Evolutionary conservation across 2,329 filamentous ascomycete species (phyloP), one percentile per base, ranked within the genome.

Genomic region (Pyrenochaeta sp.): DNA sequence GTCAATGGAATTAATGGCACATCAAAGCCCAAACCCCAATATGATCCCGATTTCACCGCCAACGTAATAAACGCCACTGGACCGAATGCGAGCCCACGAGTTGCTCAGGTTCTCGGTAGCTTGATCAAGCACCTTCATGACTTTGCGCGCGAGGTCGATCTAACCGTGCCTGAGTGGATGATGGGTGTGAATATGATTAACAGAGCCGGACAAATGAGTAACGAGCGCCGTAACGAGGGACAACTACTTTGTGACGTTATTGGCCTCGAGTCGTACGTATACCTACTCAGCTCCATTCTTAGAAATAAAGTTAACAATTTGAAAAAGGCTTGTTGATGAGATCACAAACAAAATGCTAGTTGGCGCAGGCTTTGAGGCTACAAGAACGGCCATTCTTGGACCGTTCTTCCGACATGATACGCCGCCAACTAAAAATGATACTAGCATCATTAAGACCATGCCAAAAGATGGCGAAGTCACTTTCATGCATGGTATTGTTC

Each of bases 111-210:
- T 3, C 7, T 44, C n/a, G 86, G 27, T 9, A 30, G 27, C 19
- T 78, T 90, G 10, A 85, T 90, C 36, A 81, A 81, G 4, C 88
- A 91, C 70, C 74, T 91, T 1, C 88, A 92, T 69, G 87, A 90
- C 72, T 91, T 90, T 64, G 86, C 87, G 3, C 79, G 87, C 37
- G 88, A 91, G 68, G 90, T 87, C 1, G 77, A 87, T 22, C 78
- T 91, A 21, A 87, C 83, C 65, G 86, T 84, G 3, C 76, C 82
- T 2, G 88, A 92, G 76, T 91, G 88, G 88, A 87, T 87, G 83
- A 73, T 78, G 0, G 85, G 82, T 2, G 74, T 91, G 36, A 71
- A 79, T 21, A 91, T 90, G 72, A 73, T 91, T 21, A 87, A 85
- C 1, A 73, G 75, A 28, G 84, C 84, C 6, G 88, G 88, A 6